A percentile compares a stretch with the other conserved stretches of the same genome.
These are phyloP conservation scores for Colletotrichum sp. DNA, from an alignment of 2,329 filamentous ascomycete species.

Conservation along the genomic window DNA sequence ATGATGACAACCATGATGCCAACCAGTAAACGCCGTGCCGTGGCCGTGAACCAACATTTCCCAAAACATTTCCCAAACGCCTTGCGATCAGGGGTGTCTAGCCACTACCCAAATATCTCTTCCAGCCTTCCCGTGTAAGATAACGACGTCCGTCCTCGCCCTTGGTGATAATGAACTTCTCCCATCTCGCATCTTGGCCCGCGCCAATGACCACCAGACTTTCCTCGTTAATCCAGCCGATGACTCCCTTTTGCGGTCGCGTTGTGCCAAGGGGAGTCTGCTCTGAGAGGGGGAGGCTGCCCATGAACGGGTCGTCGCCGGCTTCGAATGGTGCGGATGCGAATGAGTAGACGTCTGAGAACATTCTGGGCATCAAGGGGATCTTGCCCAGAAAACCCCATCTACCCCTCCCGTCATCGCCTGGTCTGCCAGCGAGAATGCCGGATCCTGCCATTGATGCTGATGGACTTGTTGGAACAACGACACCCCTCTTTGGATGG, in stretches of 20 bases:
- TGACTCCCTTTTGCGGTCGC: slow-evolving; percentile 77
- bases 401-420: slow-evolving; percentile 67
- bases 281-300: slow-evolving; percentile 47
- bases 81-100: slow-evolving; percentile 23
- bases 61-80: background rate
- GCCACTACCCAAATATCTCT: slow-evolving; percentile 68
- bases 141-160: slow-evolving; percentile 71
- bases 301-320: slow-evolving; percentile 70
- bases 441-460: slow-evolving; percentile 23
- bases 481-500: slow-evolving; percentile 48
- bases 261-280: slow-evolving; percentile 54
- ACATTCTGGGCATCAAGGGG: slow-evolving; percentile 83
- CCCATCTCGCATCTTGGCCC: slow-evolving; percentile 83
- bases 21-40: background rate
- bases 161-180: slow-evolving; percentile 79
- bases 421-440: slow-evolving; percentile 30
- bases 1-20: background rate
- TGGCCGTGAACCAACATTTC: background rate
- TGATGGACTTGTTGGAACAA: slow-evolving; percentile 19
- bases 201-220: slow-evolving; percentile 80
- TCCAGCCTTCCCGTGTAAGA: slow-evolving; percentile 80
- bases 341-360: slow-evolving; percentile 90
- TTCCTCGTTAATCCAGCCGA: slow-evolving; percentile 83
- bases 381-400: slow-evolving; percentile 87
- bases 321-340: slow-evolving; percentile 82